Evolutionary conservation across 73 alveolate genomes (phyloP).

Genomic region (Blepharisma japonicum): DNA sequence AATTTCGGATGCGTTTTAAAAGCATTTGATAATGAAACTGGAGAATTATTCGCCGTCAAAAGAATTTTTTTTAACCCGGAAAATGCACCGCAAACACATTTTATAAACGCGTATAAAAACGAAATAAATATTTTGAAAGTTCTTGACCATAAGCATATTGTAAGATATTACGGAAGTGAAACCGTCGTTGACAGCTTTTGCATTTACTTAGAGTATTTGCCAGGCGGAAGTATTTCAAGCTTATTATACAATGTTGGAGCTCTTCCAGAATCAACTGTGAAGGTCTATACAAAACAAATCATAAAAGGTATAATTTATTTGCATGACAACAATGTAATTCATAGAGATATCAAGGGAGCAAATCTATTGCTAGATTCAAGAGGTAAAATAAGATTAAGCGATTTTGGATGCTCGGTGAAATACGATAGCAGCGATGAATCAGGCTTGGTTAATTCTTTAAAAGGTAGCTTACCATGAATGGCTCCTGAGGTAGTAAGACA

Average conservation of each 20-base stretch:
- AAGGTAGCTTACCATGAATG: slow-evolving; percentile 89
- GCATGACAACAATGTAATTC: slow-evolving; percentile 80
- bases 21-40: slow-evolving; percentile 45
- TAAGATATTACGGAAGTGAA: slow-evolving; percentile 67
- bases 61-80: slow-evolving; percentile 36
- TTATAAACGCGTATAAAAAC: slow-evolving; percentile 53
- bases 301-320: slow-evolving; percentile 81
- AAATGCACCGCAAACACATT: slow-evolving; percentile 29
- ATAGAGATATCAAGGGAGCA: slow-evolving; percentile 93
- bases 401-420: slow-evolving; percentile 76
- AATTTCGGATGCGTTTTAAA: slow-evolving; percentile 71
- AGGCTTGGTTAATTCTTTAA: slow-evolving; percentile 24
- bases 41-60: slow-evolving; percentile 57
- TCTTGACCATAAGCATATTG: slow-evolving; percentile 67
- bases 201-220: slow-evolving; percentile 69
- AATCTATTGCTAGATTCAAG: slow-evolving; percentile 70
- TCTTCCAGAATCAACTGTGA: slow-evolving; percentile 63
- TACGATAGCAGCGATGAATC: slow-evolving; percentile 35
- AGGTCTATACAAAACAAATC: slow-evolving; percentile 59
- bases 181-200: slow-evolving; percentile 51
- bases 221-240: slow-evolving; percentile 69
- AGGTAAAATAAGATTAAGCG: slow-evolving; percentile 67
- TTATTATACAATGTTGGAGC: slow-evolving; percentile 58
- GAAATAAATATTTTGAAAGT: slow-evolving; percentile 63
- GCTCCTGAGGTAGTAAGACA: slow-evolving; percentile 88